Conservation (phyloP, 2,329 filamentous ascomycete species). For the Lasiodiplodia sp. region DNA sequence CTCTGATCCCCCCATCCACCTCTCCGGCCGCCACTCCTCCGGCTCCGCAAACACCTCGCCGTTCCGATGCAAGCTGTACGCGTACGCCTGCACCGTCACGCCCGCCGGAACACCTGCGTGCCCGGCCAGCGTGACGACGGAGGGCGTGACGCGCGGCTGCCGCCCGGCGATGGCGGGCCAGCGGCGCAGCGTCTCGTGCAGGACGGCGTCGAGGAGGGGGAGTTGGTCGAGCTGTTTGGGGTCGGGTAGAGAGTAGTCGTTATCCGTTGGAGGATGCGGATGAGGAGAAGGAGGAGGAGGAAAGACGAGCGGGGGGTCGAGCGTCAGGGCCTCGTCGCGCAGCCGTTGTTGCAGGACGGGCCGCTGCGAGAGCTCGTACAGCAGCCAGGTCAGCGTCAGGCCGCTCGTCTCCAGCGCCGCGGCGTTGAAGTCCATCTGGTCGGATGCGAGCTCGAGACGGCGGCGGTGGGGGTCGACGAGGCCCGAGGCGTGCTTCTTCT, state of each 20-base stretch:
- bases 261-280: not conserved
- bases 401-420: slow-evolving; percentile 83
- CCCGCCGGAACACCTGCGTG: slow-evolving; percentile 49
- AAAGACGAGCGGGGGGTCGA: slow-evolving; percentile 37
- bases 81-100: slow-evolving; percentile 56
- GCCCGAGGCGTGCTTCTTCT: too few species aligned
- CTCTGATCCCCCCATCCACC: slow-evolving; percentile 45
- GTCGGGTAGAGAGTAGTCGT: slow-evolving; percentile 39
- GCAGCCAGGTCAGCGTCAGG: slow-evolving; percentile 70
- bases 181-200: slow-evolving; percentile 68
- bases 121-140: slow-evolving; percentile 47
- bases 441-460: slow-evolving; percentile 66
- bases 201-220: slow-evolving; percentile 64
- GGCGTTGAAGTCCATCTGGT: slow-evolving; percentile 77
- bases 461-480: not conserved
- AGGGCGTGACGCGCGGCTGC: slow-evolving; percentile 63
- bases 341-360: slow-evolving; percentile 49
- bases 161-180: slow-evolving; percentile 69
- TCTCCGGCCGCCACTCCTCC: slow-evolving; percentile 47
- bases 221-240: slow-evolving; percentile 55
- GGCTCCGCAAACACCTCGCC: slow-evolving; percentile 54
- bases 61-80: slow-evolving; percentile 55
- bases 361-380: slow-evolving; percentile 61
- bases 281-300: too few species aligned
- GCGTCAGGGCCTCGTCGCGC: slow-evolving; percentile 45